Evolutionary conservation across 192 early-diverging fungal species (phyloP), one percentile per base, ranked within the genome.

Genomic region (Gryganskiella cystojenkinii): DNA sequence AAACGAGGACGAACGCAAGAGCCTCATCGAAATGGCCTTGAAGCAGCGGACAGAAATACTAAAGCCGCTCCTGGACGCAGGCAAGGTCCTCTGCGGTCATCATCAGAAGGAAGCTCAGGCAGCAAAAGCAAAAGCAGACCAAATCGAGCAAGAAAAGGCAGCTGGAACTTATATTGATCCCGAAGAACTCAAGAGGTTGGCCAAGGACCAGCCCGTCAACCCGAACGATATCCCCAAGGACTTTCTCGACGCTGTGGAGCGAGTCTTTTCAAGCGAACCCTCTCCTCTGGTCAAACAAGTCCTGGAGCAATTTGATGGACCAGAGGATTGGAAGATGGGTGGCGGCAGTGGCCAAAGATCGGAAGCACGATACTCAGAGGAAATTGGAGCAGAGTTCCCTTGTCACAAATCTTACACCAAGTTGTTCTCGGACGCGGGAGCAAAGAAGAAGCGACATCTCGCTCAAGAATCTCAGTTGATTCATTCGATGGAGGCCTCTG

Each of bases 401-500:
- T 78, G 74, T 28, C 74, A 78, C 19, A 35, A 20, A 35, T 78
- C 74, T 1, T 78, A 62, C 42, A 31, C 56, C 22, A 28, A 31
- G 51, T 34, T 78, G 34, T 78, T 78, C 33, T 54, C 74, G 28
- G 66, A 64, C 44, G 74, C 74, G 0, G 74, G 74, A 20, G 61
- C 47, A 11, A 78, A 78, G 34, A 78, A 78, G 67, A 68, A 69
- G 42, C 53, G 74, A 17, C 74, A 78, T 62, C 34, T 78, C 37
- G 74, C 67, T 0, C 74, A 78, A 59, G 74, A 78, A 25, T 78
- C 74, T 11, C 74, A 78, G 46, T 22, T 78, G 45, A 78, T 78
- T 25, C 33, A 69, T 42, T 15, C 66, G 9, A 78, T 78, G 74
- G 46, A 22, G 3, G 51, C 60, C 0, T 27, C 31, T 6, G 74